These are phyloP conservation scores for Penicillium ochrochloron DNA, from an alignment of 495 filamentous ascomycete species.

Conservation along the genomic window DNA sequence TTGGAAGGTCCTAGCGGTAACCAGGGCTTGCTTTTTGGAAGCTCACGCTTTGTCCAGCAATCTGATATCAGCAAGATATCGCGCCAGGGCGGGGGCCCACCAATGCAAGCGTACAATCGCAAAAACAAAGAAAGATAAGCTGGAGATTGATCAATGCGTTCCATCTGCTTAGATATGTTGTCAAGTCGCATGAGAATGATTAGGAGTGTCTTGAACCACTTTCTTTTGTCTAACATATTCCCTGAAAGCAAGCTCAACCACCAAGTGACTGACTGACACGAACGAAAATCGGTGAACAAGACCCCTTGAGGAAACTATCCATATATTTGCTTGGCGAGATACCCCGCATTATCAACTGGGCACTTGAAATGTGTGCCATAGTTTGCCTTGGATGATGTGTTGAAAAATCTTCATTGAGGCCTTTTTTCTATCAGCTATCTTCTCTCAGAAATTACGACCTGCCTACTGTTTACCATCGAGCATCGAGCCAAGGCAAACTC, in stretches of 20 bases:
- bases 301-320: not conserved
- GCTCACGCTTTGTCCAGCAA: not conserved
- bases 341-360: not conserved
- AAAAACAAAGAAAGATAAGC: too few relatives aligned
- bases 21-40: not conserved
- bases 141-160: too few relatives aligned
- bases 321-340: not conserved
- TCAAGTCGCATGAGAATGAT: not conserved
- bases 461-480: too few relatives aligned
- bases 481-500: too few relatives aligned
- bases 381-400: not conserved
- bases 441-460: too few relatives aligned
- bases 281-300: not conserved
- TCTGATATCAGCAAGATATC: not conserved
- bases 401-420: not conserved
- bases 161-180: not conserved
- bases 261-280: not conserved
- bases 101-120: not conserved
- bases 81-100: too few relatives aligned
- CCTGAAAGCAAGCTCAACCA: not conserved
- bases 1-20: not conserved
- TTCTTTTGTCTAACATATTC: not conserved
- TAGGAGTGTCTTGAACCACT: not conserved
- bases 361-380: not conserved
- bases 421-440: not conserved